phyloP scores from a whole-genome alignment of 345 rosid species.

The Euphorbia pulcherrima region DNA sequence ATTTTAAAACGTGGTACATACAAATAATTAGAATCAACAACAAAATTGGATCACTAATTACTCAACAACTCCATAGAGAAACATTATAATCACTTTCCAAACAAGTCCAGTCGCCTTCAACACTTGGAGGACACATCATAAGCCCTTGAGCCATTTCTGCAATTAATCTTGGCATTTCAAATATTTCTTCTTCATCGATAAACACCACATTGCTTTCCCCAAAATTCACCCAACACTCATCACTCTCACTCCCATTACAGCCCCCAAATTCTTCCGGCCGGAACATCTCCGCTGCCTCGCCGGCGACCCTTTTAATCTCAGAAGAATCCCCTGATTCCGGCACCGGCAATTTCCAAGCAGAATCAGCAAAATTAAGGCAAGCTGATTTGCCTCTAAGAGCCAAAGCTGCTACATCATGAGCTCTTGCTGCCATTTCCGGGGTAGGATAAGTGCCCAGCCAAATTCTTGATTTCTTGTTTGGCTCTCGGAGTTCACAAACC shows the following conservation, averaged over 20 bases:
- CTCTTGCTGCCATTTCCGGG: slow-evolving; percentile 74
- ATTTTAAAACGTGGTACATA: too few species aligned
- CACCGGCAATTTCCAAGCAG: slow-evolving; percentile 51
- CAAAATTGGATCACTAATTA: background rate
- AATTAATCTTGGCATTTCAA: slow-evolving; percentile 47
- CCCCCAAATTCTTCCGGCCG: slow-evolving; percentile 30
- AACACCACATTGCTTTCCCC: slow-evolving; percentile 13
- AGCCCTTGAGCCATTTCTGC: slow-evolving; percentile 56
- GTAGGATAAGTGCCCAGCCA: slow-evolving; percentile 82
- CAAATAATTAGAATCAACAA: background rate
- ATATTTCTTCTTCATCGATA: slow-evolving; percentile 37
- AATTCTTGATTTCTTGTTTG: slow-evolving; percentile 48
- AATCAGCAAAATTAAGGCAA: slow-evolving; percentile 72
- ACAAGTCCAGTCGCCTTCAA: slow-evolving; percentile 16
- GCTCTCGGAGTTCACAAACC: slow-evolving; percentile 73
- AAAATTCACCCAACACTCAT: slow-evolving; percentile 11
- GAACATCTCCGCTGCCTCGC: slow-evolving; percentile 52
- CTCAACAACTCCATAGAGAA: background rate
- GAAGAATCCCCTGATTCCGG: slow-evolving; percentile 42
- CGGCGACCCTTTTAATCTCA: slow-evolving; percentile 44
- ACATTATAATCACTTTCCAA: background rate
- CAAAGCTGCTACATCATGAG: slow-evolving; percentile 74
- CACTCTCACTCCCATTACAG: background rate
- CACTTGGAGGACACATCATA: slow-evolving; percentile 53
- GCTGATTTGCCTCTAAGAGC: slow-evolving; percentile 59